phyloP scores from a whole-genome alignment of 306 rosid species.

The Dicorynia guianensis region DNA sequence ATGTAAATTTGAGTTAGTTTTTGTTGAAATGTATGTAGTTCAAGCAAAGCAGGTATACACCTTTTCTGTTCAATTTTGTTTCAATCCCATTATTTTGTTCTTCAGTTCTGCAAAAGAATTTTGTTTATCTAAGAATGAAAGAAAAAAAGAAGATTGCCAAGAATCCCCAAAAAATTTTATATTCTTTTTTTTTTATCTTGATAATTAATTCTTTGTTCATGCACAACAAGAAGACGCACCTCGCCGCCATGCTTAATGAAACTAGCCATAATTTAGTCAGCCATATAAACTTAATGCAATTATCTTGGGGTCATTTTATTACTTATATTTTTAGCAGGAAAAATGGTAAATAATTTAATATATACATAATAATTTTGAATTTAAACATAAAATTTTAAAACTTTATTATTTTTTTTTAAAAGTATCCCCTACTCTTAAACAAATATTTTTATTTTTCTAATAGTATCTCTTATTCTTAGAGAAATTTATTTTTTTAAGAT shows the following conservation, averaged over 20 bases:
- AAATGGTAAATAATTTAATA: too few relatives aligned
- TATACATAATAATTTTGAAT: too few relatives aligned
- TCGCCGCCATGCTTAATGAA: too few relatives aligned
- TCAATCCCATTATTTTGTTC: constrained; percentile 15
- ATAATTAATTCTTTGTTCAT: constrained; percentile 33
- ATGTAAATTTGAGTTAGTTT: constrained; percentile 40
- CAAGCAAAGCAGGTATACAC: constrained; percentile 39
- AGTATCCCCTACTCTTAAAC: too few relatives aligned
- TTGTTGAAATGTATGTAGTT: constrained; percentile 35
- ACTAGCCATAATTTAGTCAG: too few relatives aligned
- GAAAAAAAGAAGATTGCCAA: background rate
- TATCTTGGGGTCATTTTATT: too few relatives aligned
- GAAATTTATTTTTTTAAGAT: too few relatives aligned
- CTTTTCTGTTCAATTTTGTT: constrained; percentile 30
- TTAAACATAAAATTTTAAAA: too few relatives aligned
- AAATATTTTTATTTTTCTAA: too few relatives aligned
- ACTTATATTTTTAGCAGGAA: too few relatives aligned
- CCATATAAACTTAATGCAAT: background rate
- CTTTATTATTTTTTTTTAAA: too few relatives aligned
- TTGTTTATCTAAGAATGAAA: constrained; percentile 5
- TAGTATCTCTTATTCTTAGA: too few relatives aligned
- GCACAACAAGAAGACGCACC: background rate
- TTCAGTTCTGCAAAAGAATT: constrained; percentile 19
- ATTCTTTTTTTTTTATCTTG: background rate
- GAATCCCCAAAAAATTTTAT: background rate